These are phyloP conservation scores for Phytophthora pluvialis DNA, from an alignment of 352 stramenopile genomes.

Conservation along the genomic window DNA sequence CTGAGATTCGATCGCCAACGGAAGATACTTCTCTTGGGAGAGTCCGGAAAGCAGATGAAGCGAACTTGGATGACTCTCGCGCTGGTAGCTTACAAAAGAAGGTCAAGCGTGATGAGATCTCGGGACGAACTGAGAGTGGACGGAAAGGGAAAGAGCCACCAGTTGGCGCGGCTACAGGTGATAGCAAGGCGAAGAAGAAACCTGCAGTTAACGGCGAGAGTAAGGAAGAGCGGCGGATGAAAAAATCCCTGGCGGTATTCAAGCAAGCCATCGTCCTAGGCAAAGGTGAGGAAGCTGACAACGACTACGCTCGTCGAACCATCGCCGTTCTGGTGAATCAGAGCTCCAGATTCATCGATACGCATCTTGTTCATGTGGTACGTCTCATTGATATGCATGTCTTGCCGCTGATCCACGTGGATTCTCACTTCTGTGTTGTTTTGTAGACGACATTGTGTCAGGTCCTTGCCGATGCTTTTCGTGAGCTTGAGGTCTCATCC, in stretches of 20 bases:
- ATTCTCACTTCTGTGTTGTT: not conserved
- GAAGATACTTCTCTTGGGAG: slow-evolving; percentile 1
- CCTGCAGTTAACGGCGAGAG: not conserved
- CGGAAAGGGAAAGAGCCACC: not conserved
- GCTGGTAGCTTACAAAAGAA: slow-evolving; percentile 19
- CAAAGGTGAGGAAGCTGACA: slow-evolving; percentile 40
- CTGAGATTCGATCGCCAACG: not conserved
- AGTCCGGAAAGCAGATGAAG: slow-evolving; percentile 24
- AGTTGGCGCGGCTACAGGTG: too few relatives aligned
- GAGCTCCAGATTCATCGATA: slow-evolving; percentile 32
- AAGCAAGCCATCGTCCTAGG: slow-evolving; percentile 31
- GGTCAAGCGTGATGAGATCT: not conserved
- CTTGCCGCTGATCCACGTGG: slow-evolving; percentile 1
- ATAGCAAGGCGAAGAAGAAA: slow-evolving; percentile 16
- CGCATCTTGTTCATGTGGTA: slow-evolving; percentile 41
- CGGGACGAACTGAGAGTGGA: not conserved
- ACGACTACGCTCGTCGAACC: slow-evolving; percentile 40
- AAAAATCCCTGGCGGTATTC: slow-evolving; percentile 36
- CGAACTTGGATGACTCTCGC: slow-evolving; percentile 8
- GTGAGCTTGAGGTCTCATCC: slow-evolving; percentile 24
- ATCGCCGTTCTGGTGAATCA: slow-evolving; percentile 42
- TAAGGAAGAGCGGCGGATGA: slow-evolving; percentile 26
- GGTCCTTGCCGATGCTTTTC: slow-evolving; percentile 26
- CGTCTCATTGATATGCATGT: not conserved
- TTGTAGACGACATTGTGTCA: slow-evolving; percentile 35